Conservation (phyloP, 495 filamentous ascomycete genomes). For the Hyaloscypha bicolor region DNA sequence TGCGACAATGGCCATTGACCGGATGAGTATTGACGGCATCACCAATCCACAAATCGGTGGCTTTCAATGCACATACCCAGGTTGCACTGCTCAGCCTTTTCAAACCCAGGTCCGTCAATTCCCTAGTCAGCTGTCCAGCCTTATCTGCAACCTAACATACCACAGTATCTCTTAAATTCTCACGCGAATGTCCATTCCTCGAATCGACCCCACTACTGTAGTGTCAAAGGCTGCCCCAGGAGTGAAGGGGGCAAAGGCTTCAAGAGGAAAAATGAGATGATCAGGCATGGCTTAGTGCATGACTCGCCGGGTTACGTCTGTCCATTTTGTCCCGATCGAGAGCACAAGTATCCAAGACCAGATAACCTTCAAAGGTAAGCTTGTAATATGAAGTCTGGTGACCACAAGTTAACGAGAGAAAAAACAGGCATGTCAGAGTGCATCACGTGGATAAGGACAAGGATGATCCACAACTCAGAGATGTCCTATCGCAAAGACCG, state of each 20-base stretch:
- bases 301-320: constrained; percentile 96
- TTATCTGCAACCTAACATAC: constrained; percentile 34
- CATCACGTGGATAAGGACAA: constrained; percentile 71
- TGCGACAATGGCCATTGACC: constrained; percentile 38
- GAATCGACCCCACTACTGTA: constrained; percentile 88
- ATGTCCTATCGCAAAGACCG: constrained; percentile 69
- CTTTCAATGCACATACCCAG: constrained; percentile 62
- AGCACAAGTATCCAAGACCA: constrained; percentile 95
- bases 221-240: constrained; percentile 76
- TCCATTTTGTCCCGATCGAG: constrained; percentile 92
- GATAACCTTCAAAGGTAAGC: constrained; percentile 93
- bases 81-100: constrained; percentile 83
- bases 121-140: background rate
- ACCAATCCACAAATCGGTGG: constrained; percentile 43
- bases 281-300: constrained; percentile 93
- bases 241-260: constrained; percentile 89
- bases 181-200: constrained; percentile 96
- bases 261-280: constrained; percentile 99
- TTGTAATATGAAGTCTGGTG: constrained; percentile 49
- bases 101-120: constrained; percentile 69
- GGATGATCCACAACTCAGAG: constrained; percentile 64
- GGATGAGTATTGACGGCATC: constrained; percentile 54
- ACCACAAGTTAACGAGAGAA: constrained; percentile 68
- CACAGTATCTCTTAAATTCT: constrained; percentile 71
- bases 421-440: constrained; percentile 78